A percentile compares a stretch with the other conserved stretches of the same genome.
These are phyloP conservation scores for Tuber borchii DNA, from an alignment of 495 filamentous ascomycete genomes.

Conservation along the genomic window DNA sequence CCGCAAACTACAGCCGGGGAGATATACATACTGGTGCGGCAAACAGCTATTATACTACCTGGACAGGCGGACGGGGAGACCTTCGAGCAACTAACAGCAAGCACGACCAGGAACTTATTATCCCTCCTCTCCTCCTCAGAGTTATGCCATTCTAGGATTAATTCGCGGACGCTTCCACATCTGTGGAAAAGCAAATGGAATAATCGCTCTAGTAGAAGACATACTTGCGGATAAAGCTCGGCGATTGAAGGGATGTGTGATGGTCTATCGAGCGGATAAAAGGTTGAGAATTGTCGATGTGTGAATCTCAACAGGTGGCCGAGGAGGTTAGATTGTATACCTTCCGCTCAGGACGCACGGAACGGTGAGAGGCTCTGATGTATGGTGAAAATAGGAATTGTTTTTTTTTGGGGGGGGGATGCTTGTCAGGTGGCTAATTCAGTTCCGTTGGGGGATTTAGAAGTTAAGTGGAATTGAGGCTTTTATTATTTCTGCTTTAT, in stretches of 20 bases:
- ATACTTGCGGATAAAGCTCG: no score
- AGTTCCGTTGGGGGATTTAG: not conserved
- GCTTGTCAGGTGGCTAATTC: not conserved
- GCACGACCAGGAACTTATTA: not conserved
- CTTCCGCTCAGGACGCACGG: not conserved
- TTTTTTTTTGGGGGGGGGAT: not conserved
- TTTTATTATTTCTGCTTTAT: not conserved
- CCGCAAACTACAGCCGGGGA: no score
- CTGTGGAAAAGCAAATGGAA: no score
- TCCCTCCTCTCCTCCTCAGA: not conserved
- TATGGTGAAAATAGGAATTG: not conserved
- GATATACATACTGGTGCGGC: no score
- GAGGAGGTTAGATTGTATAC: not conserved
- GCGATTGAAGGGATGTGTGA: no score
- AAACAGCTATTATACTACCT: no score
- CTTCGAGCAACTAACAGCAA: not conserved
- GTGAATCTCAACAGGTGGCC: no score
- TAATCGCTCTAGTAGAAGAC: no score
- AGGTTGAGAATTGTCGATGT: no score
- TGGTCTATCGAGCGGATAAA: no score
- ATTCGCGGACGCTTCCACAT: no score
- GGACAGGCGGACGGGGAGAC: not conserved
- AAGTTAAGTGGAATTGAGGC: not conserved
- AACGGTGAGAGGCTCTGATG: not conserved
- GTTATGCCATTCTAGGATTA: not conserved